Evolutionary conservation across 202 grass and related monocot genomes (phyloP), one percentile per base, ranked within the genome.

Genomic region (Tripidium arundinaceum): DNA sequence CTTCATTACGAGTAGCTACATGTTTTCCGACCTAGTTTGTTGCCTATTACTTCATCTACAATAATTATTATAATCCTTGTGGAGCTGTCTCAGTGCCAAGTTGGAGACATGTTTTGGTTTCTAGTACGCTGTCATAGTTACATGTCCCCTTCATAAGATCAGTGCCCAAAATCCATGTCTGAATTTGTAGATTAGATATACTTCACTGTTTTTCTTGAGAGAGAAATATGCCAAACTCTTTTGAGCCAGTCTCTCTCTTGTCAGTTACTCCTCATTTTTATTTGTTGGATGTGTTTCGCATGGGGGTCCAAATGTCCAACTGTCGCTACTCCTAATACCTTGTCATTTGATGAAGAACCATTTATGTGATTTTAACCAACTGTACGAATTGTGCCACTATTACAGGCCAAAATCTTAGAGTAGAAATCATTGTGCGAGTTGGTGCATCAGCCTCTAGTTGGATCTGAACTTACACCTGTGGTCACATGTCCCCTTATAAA

Each of bases 131-230:
- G 70, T 26, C 50, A 50, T 41, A 12, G 11, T 11, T 68, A 34
- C 47, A 83, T 61, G 69, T 88, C 69, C 13, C 41, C 25, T 45
- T 84, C 70, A 55, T 14, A 70, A 76, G 26, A 84, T 65, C 43
- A 83, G 42, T 59, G 41, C 74, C 43, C 36, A 8, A 40, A 36
- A 83, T 87, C 57, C 43, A 65, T 72, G 79, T 65, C 34, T 58
- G 24, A 57, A 83, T 41, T 45, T 12, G 8, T 40, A 31, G 33
- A 37, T 62, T n/a, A 42, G 63, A 26, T 77, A 62, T 36, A 19
- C 21, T 76, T 76, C 24, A 65, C 1, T 43, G 34, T 50, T 24
- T 68, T n/a, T 19, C 34, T 83, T 34, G n/a, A 46, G 19, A 83
- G 74, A 77, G 58, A 83, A 46, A 77, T 78, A 4, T 66, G 47